A percentile compares a stretch with the other conserved stretches of the same genome.
Evolutionary conservation across 331 rosid species (phyloP).

Genomic region (Quercus tomentella): DNA sequence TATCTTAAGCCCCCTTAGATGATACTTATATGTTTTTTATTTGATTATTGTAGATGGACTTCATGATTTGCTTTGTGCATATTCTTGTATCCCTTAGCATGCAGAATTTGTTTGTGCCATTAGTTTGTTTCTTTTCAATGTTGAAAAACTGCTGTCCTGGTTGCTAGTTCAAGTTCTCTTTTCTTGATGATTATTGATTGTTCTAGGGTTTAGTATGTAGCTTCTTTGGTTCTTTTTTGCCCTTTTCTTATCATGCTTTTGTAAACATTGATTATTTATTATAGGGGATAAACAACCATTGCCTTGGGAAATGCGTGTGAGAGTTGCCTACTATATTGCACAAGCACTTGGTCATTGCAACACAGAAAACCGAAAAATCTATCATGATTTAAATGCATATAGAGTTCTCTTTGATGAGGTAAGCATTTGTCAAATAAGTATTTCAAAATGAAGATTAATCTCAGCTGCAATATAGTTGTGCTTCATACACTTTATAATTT

Average conservation of each 20-base stretch:
- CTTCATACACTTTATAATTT: background rate
- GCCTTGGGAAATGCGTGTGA: conserved; percentile 92
- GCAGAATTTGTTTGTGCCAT: background rate
- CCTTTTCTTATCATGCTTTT: background rate
- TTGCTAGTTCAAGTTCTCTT: background rate
- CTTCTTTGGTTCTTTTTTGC: background rate
- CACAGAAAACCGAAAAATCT: conserved; percentile 68
- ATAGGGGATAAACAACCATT: conserved; percentile 92
- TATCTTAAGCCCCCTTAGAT: no score
- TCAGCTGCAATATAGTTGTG: background rate
- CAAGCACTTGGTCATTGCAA: conserved; percentile 84
- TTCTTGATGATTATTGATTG: background rate
- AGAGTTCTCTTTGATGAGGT: conserved; percentile 95
- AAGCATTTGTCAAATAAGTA: conserved; percentile 4
- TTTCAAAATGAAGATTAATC: background rate
- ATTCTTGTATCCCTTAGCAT: no score
- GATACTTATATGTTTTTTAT: no score
- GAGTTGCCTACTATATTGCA: conserved; percentile 86
- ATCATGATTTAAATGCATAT: conserved; percentile 87
- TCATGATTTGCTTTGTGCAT: background rate
- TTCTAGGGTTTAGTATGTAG: background rate
- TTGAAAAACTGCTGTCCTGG: background rate
- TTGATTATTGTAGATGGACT: no score
- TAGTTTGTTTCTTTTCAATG: background rate
- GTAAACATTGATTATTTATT: conserved; percentile 10